Evolutionary conservation across 169 alveolate genomes (phyloP).

Genomic region (Eimeria zaria): DNA sequence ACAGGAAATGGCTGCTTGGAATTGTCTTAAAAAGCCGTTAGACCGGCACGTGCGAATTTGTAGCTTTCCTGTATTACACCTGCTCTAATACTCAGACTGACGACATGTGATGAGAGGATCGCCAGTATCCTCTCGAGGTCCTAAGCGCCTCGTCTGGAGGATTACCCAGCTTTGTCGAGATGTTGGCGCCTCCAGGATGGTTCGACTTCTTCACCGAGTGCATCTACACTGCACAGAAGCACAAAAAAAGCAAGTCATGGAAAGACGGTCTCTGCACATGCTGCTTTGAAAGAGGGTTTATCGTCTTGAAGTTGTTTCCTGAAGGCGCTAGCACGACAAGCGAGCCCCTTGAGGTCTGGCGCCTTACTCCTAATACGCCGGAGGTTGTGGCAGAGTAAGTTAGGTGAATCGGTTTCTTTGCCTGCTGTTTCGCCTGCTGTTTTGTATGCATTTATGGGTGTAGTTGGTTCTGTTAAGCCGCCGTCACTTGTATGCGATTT

Average conservation of each 20-base stretch:
- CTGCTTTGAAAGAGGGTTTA: conserved; percentile 59
- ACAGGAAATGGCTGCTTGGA: not conserved
- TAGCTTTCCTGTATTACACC: not conserved
- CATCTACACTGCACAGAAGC: conserved; percentile 82
- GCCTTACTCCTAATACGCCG: conserved; percentile 25
- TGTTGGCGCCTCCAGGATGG: conserved; percentile 58
- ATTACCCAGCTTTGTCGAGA: not conserved
- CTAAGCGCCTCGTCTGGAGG: not conserved
- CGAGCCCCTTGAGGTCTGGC: conserved; percentile 54
- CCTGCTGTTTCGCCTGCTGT: not conserved
- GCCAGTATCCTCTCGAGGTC: not conserved
- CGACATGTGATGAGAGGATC: not conserved
- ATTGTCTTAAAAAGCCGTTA: not conserved
- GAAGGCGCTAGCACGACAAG: conserved; percentile 57
- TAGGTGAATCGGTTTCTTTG: not conserved
- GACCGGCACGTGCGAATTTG: not conserved
- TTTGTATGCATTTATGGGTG: not conserved
- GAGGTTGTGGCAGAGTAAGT: conserved; percentile 55
- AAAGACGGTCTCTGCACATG: conserved; percentile 77
- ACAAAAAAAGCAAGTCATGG: conserved; percentile 77
- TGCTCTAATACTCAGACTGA: not conserved
- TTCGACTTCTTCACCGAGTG: conserved; percentile 73
- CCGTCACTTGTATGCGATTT: not conserved
- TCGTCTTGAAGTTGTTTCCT: conserved; percentile 71
- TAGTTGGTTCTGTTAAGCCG: not conserved